Evolutionary conservation across 371 early-diverging fungal species (phyloP).

Genomic region (Mortierella sp.): DNA sequence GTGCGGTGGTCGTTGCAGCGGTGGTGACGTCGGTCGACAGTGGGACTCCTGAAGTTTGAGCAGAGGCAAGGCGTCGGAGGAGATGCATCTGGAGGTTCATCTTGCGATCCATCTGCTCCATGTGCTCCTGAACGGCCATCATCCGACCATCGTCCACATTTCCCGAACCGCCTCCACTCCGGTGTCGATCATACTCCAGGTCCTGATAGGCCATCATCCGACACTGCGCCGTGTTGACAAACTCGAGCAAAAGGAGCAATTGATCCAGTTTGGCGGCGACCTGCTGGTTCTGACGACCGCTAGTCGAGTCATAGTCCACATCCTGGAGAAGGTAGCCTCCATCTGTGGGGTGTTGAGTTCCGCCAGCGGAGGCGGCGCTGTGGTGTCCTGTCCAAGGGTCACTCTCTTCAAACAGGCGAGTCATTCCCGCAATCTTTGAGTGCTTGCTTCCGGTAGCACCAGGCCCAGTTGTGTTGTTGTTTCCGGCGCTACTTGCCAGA

Average conservation of each 20-base stretch:
- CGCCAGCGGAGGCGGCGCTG: background rate
- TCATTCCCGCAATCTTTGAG: constrained; percentile 48
- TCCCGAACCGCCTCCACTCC: background rate
- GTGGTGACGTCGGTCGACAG: too few relatives aligned
- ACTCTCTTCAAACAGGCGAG: constrained; percentile 37
- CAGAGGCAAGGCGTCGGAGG: constrained; percentile 19
- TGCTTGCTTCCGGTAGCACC: constrained; percentile 2
- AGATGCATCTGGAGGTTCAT: constrained; percentile 47
- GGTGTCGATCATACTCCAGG: constrained; percentile 33
- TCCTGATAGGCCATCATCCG: constrained; percentile 57
- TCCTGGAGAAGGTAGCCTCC: background rate
- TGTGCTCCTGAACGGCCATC: constrained; percentile 54
- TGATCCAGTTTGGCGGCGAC: constrained; percentile 50
- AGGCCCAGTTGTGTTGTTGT: background rate
- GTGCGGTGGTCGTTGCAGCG: background rate
- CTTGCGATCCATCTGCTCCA: constrained; percentile 52
- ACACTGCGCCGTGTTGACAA: constrained; percentile 54
- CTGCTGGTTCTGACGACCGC: background rate
- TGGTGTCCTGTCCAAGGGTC: background rate
- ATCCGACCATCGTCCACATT: constrained; percentile 50
- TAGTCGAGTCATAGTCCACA: background rate
- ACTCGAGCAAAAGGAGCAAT: constrained; percentile 44
- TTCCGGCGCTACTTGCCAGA: background rate
- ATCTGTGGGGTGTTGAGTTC: background rate
- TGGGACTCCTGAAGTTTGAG: background rate